Conservation (phyloP, 2,329 filamentous ascomycete species). For the Xylaria hypoxylon region DNA sequence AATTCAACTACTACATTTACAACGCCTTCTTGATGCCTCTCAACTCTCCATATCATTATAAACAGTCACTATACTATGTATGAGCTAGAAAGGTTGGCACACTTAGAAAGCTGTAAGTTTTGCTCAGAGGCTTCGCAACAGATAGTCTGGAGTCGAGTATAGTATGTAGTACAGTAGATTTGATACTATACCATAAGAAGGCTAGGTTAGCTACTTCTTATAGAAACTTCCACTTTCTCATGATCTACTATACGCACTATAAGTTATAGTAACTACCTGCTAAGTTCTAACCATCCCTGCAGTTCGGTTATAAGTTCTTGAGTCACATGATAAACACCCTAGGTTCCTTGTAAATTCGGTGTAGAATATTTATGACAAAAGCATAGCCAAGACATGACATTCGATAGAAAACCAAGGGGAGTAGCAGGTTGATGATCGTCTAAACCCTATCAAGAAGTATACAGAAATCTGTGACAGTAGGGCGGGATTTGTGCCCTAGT, state of each 20-base stretch:
- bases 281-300: too few species aligned
- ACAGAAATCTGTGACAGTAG: not conserved
- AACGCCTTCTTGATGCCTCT: too few species aligned
- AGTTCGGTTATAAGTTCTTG: not conserved
- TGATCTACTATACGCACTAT: not conserved
- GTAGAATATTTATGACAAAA: conserved; percentile 2
- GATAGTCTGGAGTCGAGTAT: not conserved
- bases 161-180: too few species aligned
- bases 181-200: not conserved
- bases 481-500: conserved; percentile 3
- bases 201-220: not conserved
- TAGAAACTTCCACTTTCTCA: not conserved
- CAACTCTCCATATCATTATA: too few species aligned
- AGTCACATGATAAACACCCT: not conserved
- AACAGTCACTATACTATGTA: too few species aligned
- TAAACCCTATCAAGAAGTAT: conserved; percentile 18
- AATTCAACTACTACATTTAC: too few species aligned
- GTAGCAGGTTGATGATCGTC: not conserved
- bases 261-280: not conserved
- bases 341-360: conserved; percentile 15
- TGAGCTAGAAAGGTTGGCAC: too few species aligned
- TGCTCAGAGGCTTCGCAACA: not conserved
- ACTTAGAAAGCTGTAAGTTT: too few species aligned
- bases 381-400: conserved; percentile 5
- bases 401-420: not conserved